Percentiles rank a stretch among this genome's conserved stretches.
Conservation (phyloP, 2,329 filamentous ascomycete genomes). For the Chalaropsis thielavioides region DNA sequence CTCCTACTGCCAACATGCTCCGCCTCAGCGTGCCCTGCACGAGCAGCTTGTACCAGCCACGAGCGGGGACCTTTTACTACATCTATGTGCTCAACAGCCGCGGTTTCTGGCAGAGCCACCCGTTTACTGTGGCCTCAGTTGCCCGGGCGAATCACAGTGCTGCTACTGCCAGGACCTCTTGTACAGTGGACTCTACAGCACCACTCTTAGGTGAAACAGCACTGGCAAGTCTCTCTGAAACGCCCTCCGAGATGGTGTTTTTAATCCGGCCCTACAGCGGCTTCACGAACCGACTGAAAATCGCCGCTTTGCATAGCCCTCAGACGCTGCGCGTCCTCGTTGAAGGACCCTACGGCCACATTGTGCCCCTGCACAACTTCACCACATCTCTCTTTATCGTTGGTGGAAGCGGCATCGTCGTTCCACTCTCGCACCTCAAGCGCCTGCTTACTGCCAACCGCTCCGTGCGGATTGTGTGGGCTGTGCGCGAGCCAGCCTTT, state of each 20-base stretch:
- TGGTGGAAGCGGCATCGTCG: constrained; percentile 33
- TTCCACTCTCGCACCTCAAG: constrained; percentile 28
- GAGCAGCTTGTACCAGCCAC: constrained; percentile 24
- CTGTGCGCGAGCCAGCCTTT: constrained; percentile 29
- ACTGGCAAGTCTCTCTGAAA: not conserved
- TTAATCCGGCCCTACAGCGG: constrained; percentile 34
- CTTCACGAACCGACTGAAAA: constrained; percentile 29
- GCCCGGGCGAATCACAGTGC: not conserved
- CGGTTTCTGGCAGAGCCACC: constrained; percentile 36
- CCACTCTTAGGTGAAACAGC: constrained; percentile 23
- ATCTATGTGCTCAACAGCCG: constrained; percentile 29
- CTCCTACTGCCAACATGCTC: constrained; percentile 29
- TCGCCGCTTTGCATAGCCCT: constrained; percentile 22
- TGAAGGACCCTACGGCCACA: constrained; percentile 33
- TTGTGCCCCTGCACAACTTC: constrained; percentile 27
- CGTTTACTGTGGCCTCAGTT: constrained; percentile 32
- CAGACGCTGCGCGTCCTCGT: constrained; percentile 27
- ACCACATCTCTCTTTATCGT: constrained; percentile 30
- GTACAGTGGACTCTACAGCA: constrained; percentile 23
- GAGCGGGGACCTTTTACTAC: constrained; percentile 33
- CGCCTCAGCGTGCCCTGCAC: constrained; percentile 28
- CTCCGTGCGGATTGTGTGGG: constrained; percentile 29
- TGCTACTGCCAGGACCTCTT: not conserved
- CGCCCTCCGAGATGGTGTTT: constrained; percentile 26
- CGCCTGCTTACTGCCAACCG: constrained; percentile 21